A percentile compares a stretch with the other conserved stretches of the same genome.
Evolutionary conservation across 2,329 filamentous ascomycete species (phyloP).

Genomic region (Aspergillus aculeatinus): DNA sequence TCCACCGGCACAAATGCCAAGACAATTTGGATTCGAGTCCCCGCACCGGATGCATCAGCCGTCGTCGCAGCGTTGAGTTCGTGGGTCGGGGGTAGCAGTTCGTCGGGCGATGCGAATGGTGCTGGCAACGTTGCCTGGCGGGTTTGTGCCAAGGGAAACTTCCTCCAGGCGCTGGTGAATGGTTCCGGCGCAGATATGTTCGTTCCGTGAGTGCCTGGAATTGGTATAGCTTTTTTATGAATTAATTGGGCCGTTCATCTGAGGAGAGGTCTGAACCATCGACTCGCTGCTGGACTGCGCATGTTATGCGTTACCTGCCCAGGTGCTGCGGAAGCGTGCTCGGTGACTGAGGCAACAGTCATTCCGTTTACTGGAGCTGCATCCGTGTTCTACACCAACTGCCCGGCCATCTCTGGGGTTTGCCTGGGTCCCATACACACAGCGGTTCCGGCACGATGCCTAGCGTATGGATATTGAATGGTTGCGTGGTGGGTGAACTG

Average conservation of each 20-base stretch:
- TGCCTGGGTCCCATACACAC: background rate
- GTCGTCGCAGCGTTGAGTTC: slow-evolving; percentile 48
- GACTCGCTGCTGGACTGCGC: background rate
- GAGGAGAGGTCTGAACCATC: background rate
- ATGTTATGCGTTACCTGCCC: background rate
- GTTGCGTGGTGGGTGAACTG: background rate
- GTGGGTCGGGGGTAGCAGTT: slow-evolving; percentile 40
- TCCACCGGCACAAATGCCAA: slow-evolving; percentile 7
- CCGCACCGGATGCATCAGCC: slow-evolving; percentile 44
- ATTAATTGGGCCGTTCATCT: background rate
- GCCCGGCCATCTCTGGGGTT: background rate
- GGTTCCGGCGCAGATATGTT: slow-evolving; percentile 39
- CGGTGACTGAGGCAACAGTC: background rate
- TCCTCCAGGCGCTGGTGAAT: slow-evolving; percentile 33
- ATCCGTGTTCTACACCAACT: background rate
- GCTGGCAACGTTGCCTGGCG: slow-evolving; percentile 37
- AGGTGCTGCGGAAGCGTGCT: background rate
- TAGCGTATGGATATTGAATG: background rate
- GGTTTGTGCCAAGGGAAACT: slow-evolving; percentile 40
- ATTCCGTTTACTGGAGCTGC: background rate
- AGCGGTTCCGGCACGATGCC: background rate
- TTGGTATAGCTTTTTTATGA: background rate
- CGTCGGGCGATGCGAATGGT: slow-evolving; percentile 3
- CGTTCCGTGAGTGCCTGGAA: slow-evolving; percentile 18
- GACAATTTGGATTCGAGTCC: slow-evolving; percentile 46